Conservation (phyloP, 108 stramenopile genomes). For the Pseudonitzschia multiseries region DNA sequence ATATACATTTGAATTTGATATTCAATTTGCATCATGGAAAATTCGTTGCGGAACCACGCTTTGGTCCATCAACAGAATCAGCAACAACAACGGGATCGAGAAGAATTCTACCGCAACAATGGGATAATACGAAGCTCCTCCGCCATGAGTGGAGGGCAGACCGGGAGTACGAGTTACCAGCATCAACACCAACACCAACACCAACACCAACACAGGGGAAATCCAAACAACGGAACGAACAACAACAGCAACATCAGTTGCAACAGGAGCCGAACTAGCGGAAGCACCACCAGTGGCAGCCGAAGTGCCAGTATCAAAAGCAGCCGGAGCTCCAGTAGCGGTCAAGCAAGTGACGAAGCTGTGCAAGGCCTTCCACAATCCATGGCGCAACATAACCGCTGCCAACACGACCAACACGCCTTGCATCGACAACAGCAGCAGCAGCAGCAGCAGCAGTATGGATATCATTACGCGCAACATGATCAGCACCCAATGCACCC, state of each 20-base stretch:
- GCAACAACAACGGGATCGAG: conserved; percentile 1
- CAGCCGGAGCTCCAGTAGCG: conserved; percentile 1
- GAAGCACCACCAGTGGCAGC: conserved; percentile 5
- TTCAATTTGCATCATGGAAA: conserved; percentile 1
- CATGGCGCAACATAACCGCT: not conserved
- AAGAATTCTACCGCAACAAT: conserved; percentile 1
- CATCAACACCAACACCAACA: not conserved
- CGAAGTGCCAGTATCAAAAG: not conserved
- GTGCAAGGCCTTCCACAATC: not conserved
- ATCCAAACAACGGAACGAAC: not conserved
- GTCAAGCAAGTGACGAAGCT: conserved; percentile 4
- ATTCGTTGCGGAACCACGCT: conserved; percentile 17
- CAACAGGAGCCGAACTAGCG: not conserved
- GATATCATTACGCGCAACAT: conserved; percentile 18
- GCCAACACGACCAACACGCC: not conserved
- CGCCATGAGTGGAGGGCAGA: not conserved
- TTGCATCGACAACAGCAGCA: conserved; percentile 19
- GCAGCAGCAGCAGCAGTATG: conserved; percentile 8
- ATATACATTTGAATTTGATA: not conserved
- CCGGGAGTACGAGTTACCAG: not conserved
- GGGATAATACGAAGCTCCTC: not conserved
- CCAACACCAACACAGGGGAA: not conserved
- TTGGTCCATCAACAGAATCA: conserved; percentile 12
- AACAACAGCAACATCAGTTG: not conserved
- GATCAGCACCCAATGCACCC: not conserved